Evolutionary conservation across 768 basidiomycete species (phyloP), one percentile per base, ranked within the genome.

Genomic region (Suillus tomentosus): DNA sequence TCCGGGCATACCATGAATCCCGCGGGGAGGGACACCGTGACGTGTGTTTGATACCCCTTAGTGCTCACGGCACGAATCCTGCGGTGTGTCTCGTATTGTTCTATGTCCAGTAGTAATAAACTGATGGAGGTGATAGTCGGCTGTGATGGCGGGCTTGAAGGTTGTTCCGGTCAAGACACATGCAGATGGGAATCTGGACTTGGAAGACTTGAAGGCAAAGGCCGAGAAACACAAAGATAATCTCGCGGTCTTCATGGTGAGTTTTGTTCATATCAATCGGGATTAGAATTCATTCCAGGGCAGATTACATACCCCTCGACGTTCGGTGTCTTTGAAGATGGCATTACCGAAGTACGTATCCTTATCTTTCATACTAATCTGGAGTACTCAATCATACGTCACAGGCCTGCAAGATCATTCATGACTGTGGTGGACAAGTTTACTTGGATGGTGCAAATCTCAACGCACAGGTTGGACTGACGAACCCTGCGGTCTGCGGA

Each of bases 11-110:
- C 77, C 95, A 98, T 71, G 90, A 91, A 73, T 92, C 94, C 61
- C 88, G 89, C 24, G 92, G 92, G 39, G 89, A 99, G 70, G 84
- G 81, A 1, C 87, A 96, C 68, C 87, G 97, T 53, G 86, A 99
- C 74, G 85, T 98, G 58, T 99, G 95, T 73, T 78, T 98, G 60
- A 96, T 98, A 69, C 97, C 97, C 62, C 79, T 96, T 61, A 96
- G 94, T 69, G 97, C 97, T 3, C 97, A 99, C 78, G 97, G 97
- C 50, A 99, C 97, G 50, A 99, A 99, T 78, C 97, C 97, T 55
- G 97, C 97, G 58, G 94, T 94, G 71, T 79, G 91, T 80, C 13
- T 60, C 27, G 10, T 42, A 22, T 15, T 47, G 59, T 13, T n/a
- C 50, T 48, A 36, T 50, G 34, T 15, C 31, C 8, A 42, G 45